Base-by-base conservation (phyloP, 768 basidiomycete species). In the Lentinula lateritia region DNA sequence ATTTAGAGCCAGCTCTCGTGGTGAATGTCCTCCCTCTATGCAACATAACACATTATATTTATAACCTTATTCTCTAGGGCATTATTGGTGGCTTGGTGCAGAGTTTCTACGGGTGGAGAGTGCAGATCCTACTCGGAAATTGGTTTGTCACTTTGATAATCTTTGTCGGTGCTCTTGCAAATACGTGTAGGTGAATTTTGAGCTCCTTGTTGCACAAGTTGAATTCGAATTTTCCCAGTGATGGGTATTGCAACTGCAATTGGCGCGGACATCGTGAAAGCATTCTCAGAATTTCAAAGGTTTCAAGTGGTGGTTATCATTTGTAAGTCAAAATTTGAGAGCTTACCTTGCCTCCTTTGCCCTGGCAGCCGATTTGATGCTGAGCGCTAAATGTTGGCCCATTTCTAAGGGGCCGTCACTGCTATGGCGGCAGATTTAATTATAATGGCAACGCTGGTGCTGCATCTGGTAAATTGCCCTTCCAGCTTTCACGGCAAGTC, bases 51-150 rank as follows among this genome's bases (percentile, higher is more conserved):
- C 18, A 20, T 28, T 7, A 18, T 18, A 13, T 20, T 43, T 18
- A 13, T n/a, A 12, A 10, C 4, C 16, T 16, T 38, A 5, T 38
- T 46, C 15, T 42, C 7, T 18, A 62, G 61, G 61, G 61, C 6
- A 56, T 62, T 28, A 62, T 62, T 18, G 56, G 61, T 28, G 61
- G 61, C 6, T 39, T 62, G 43, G 54, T 57, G 8, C 61, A 62
- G 23, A 32, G 53, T 12, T 62, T 62, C 18, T 62, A 55, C 45
- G 54, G 61, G 15, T 54, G 53, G 53, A 20, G 53, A 38, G 34
- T 54, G 9, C 35, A 54, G 28, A 39, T 54, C 53, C 35, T 54
- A 6, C 16, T 38, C 6, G 12, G 18, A 16, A 36, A 39, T 10
- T 38, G 53, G 53, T 18, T 54, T 41, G 18, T 54, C 16, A 20